phyloP scores from a whole-genome alignment of 352 stramenopile species.

The Phytophthora capsici region DNA sequence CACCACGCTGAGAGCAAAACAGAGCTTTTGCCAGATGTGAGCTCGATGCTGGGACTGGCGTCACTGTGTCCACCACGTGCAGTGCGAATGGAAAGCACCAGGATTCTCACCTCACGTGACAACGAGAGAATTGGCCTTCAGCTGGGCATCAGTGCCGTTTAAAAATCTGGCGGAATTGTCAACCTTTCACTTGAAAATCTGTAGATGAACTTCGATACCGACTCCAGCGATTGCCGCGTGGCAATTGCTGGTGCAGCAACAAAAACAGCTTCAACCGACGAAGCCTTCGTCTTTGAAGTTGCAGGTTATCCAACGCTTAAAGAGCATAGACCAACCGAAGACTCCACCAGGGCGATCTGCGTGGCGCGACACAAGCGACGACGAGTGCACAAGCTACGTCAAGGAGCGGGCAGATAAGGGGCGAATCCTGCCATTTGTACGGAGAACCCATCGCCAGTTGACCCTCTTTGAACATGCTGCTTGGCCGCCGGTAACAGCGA shows the following conservation, averaged over 20 bases:
- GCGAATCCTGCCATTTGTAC: slow-evolving; percentile 14
- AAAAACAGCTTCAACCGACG: slow-evolving; percentile 4
- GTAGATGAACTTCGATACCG: background rate
- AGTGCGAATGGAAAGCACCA: slow-evolving; percentile 3
- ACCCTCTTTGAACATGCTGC: slow-evolving; percentile 9
- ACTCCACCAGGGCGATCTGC: slow-evolving; percentile 5
- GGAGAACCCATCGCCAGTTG: slow-evolving; percentile 4
- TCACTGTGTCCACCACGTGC: slow-evolving; percentile 30
- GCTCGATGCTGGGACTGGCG: slow-evolving; percentile 17
- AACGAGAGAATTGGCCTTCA: slow-evolving; percentile 1
- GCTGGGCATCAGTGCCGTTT: slow-evolving; percentile 2
- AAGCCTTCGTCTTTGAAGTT: slow-evolving; percentile 18
- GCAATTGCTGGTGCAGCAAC: slow-evolving; percentile 4
- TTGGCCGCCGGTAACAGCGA: slow-evolving; percentile 16
- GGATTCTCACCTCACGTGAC: slow-evolving; percentile 18
- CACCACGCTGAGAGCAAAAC: background rate
- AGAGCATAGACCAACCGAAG: slow-evolving; percentile 6
- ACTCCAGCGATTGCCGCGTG: slow-evolving; percentile 5
- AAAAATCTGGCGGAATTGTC: slow-evolving; percentile 21
- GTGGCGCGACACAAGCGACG: slow-evolving; percentile 9
- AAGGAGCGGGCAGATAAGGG: slow-evolving; percentile 24
- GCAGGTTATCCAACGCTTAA: slow-evolving; percentile 7
- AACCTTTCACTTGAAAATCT: slow-evolving; percentile 5
- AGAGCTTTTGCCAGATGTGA: slow-evolving; percentile 11
- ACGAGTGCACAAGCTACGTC: slow-evolving; percentile 19